phyloP scores from a whole-genome alignment of 257 asterid species.

The Primulina huaijiensis region DNA sequence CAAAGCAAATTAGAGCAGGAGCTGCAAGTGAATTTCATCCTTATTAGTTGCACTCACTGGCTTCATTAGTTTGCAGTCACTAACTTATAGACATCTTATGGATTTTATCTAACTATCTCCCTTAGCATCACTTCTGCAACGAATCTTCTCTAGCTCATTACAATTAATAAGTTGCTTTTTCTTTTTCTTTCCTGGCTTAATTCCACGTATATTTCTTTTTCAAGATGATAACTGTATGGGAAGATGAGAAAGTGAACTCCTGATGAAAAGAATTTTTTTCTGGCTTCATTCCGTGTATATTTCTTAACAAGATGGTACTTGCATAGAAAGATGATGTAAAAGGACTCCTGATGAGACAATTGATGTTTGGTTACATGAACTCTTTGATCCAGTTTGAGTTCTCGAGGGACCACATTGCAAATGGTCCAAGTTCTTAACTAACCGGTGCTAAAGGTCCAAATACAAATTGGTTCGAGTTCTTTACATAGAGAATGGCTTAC shows the following conservation, averaged over 20 bases:
- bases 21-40: neutral
- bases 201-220: neutral
- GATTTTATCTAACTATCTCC: neutral
- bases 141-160: neutral
- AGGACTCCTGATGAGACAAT: neutral
- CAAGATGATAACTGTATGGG: no score
- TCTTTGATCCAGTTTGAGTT: neutral
- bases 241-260: no score
- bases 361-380: neutral
- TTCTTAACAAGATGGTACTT: neutral
- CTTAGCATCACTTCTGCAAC: neutral
- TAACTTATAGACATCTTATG: neutral
- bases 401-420: neutral
- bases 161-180: neutral
- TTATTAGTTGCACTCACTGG: neutral
- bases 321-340: neutral
- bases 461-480: neutral
- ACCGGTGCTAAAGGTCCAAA: neutral
- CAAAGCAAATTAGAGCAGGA: neutral
- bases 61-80: neutral
- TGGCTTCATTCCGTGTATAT: neutral
- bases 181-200: neutral
- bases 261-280: no score
- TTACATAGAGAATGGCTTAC: neutral
- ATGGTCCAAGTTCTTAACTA: neutral